Conservation (phyloP, 306 rosid species). For the Malus sieversii region DNA sequence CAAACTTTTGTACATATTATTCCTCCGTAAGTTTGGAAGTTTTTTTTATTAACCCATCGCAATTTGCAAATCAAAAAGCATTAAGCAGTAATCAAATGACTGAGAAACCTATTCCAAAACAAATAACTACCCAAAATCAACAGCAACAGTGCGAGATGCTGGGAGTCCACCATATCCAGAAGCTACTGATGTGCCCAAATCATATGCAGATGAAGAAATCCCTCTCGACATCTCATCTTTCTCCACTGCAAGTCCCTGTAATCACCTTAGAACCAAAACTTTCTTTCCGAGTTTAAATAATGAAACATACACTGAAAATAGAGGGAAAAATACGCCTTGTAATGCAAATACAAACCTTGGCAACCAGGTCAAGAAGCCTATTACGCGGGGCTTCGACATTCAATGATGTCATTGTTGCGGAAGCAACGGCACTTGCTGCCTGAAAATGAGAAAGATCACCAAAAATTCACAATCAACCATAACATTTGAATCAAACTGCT, state of each 20-base stretch:
- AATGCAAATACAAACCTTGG: slow-evolving; percentile 52
- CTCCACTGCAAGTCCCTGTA: slow-evolving; percentile 91
- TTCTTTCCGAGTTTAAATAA: slow-evolving; percentile 13
- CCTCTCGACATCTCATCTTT: slow-evolving; percentile 53
- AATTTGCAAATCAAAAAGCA: not conserved
- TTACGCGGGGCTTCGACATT: slow-evolving; percentile 57
- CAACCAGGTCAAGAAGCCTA: slow-evolving; percentile 59
- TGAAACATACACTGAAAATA: not conserved
- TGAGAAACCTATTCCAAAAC: not conserved
- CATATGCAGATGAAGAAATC: slow-evolving; percentile 37
- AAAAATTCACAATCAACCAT: not conserved
- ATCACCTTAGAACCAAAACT: slow-evolving; percentile 38
- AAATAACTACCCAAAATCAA: slow-evolving; percentile 58
- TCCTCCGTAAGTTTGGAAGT: not conserved
- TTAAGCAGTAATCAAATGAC: not conserved
- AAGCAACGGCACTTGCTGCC: slow-evolving; percentile 89
- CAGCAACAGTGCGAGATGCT: slow-evolving; percentile 26
- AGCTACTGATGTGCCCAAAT: slow-evolving; percentile 38
- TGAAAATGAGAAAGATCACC: slow-evolving; percentile 1
- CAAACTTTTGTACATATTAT: not conserved
- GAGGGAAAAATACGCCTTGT: not conserved
- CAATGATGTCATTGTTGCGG: slow-evolving; percentile 75
- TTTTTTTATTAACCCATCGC: not conserved
- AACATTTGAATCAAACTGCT: not conserved
- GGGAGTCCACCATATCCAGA: slow-evolving; percentile 24